Percentiles rank a stretch among this genome's conserved stretches.
Evolutionary conservation across 177 flowering plant genomes (phyloP).

Genomic region (Vitis hybrid): DNA sequence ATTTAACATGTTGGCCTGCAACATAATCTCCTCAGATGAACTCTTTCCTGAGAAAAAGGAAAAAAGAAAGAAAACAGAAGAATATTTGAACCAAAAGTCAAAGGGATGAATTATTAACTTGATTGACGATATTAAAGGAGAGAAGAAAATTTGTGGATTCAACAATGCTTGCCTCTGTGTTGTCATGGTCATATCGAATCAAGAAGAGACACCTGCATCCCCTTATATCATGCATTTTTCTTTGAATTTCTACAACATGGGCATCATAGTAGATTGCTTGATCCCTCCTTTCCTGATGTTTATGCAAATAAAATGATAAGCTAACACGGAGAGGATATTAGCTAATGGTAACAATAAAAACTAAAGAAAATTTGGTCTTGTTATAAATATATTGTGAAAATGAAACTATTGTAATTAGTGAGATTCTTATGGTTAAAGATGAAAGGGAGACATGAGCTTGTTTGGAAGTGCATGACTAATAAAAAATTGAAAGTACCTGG

Average conservation of each 20-base stretch:
- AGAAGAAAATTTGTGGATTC: background rate
- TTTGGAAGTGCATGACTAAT: background rate
- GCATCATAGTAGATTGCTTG: constrained; percentile 48
- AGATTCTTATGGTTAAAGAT: no score
- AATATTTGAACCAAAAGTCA: background rate
- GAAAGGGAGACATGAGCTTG: no score
- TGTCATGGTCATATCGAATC: constrained; percentile 39
- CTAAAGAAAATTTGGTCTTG: background rate
- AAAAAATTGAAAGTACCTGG: constrained; percentile 26
- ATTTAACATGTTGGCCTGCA: constrained; percentile 20
- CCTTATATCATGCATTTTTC: constrained; percentile 45
- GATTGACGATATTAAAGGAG: background rate
- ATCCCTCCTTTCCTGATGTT: constrained; percentile 37
- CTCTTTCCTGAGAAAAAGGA: constrained; percentile 37
- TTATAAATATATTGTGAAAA: no score
- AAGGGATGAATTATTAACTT: background rate
- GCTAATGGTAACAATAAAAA: background rate
- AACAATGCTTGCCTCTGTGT: constrained; percentile 33
- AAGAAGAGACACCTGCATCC: constrained; percentile 48
- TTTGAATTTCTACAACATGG: constrained; percentile 33
- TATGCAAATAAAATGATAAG: no score
- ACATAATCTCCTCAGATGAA: constrained; percentile 51
- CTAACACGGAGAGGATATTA: background rate
- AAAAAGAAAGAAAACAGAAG: background rate
- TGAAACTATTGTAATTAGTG: no score